Evolutionary conservation across 495 filamentous ascomycete species (phyloP), one percentile per base, ranked within the genome.

Genomic region (Hypoxylon trugodes): DNA sequence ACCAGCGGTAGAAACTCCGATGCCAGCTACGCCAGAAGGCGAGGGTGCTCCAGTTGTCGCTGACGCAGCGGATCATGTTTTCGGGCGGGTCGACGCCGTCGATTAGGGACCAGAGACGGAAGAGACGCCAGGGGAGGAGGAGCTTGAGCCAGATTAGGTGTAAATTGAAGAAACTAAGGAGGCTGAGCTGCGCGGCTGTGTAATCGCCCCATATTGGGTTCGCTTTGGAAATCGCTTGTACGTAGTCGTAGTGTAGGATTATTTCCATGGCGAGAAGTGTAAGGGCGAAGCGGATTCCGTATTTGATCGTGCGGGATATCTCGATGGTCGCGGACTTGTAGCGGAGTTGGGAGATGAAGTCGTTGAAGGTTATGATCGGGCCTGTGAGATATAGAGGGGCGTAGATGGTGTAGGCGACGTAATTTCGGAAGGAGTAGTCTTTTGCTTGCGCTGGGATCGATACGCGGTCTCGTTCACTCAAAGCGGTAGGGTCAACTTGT

Each of bases 91-190:
- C 95, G 68, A 98, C 85, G 61, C 90, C 89, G 72, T 99, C 95
- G 35, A 92, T 69, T 1, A 98, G 82, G 0, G 90, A 79, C 95
- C 95, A 99, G 16, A 99, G 84, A 4, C 95, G 91, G 85, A 99
- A 99, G 76, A 98, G 90, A 6, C 95, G 90, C 93, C 93, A 99
- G 9, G 94, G 96, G 3, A 98, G 84, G 0, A 99, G 86, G 0
- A 99, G 88, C 73, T 99, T 99, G 41, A 99, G 84, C 95, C 95
- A 99, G 75, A 99, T 92, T 74, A 96, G 86, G 79, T 96, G 90
- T 16, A 99, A 87, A 76, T 96, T 97, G 82, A 99, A 97, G 82
- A 88, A 97, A 56, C 90, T 93, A 7, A 99, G 86, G 79, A 98
- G 88, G 72, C 86, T 89, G 24, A 98, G 85, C 67, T 99, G 95